Conservation (phyloP, 163 green algal species). For the Scenedesmus sp. region DNA sequence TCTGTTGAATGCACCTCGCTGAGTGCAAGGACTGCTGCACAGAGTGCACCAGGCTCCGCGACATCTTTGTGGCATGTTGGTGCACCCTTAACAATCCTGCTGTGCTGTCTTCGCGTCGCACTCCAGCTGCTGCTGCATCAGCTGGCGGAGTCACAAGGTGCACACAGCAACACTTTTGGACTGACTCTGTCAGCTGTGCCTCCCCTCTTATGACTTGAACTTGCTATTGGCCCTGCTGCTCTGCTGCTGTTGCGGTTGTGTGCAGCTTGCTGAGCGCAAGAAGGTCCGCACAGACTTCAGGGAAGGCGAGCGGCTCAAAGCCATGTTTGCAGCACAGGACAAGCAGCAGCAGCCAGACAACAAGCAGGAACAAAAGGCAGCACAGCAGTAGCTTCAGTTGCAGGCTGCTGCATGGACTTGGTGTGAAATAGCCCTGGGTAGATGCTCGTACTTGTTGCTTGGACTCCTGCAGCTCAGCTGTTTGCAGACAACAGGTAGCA, state of each 20-base stretch:
- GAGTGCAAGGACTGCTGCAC: no score
- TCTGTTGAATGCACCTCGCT: no score
- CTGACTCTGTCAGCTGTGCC: neutral
- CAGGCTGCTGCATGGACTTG: neutral
- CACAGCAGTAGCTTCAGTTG: neutral
- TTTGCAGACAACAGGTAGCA: no score
- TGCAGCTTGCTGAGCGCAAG: slow-evolving; percentile 21
- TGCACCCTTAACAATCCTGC: no score
- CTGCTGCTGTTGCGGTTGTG: neutral
- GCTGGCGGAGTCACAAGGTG: neutral
- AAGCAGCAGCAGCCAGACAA: slow-evolving; percentile 10
- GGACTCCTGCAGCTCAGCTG: no score
- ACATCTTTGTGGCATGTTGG: no score
- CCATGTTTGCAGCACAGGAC: slow-evolving; percentile 17
- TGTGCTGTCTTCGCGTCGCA: no score
- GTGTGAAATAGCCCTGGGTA: no score
- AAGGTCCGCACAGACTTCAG: slow-evolving; percentile 21
- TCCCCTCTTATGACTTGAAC: no score
- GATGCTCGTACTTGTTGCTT: neutral
- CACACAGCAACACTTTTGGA: neutral
- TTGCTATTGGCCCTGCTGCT: neutral
- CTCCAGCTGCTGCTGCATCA: no score
- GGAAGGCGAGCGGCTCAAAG: neutral
- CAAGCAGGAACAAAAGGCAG: neutral
- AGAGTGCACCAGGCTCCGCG: no score